Conservation (phyloP, 1,284 basidiomycete species). For the Ganoderma sinense region DNA sequence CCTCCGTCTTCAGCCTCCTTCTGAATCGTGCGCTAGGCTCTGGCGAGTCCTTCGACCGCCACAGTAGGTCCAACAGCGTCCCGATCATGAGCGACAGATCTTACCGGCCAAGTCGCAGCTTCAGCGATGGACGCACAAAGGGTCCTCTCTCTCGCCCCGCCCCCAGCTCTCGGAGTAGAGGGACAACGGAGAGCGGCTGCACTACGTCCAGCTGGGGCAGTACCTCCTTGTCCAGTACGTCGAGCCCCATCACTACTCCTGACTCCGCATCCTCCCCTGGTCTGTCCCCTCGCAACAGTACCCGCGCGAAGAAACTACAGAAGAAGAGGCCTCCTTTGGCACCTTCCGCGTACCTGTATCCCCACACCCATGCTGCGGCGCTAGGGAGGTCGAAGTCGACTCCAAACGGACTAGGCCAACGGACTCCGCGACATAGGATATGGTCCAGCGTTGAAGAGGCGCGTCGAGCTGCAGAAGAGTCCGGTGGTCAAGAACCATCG, state of each 20-base stretch:
- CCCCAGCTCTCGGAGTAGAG: slow-evolving; percentile 25
- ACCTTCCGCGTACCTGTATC: slow-evolving; percentile 28
- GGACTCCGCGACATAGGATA: slow-evolving; percentile 20
- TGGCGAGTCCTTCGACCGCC: slow-evolving; percentile 14
- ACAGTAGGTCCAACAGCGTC: slow-evolving; percentile 20
- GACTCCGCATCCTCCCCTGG: slow-evolving; percentile 27
- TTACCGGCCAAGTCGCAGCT: slow-evolving; percentile 29
- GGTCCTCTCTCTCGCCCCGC: slow-evolving; percentile 14
- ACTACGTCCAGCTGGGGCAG: slow-evolving; percentile 24
- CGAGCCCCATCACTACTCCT: slow-evolving; percentile 34
- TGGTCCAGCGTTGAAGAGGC: slow-evolving; percentile 31
- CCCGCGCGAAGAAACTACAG: slow-evolving; percentile 32
- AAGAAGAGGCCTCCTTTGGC: slow-evolving; percentile 32
- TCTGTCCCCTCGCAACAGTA: slow-evolving; percentile 25
- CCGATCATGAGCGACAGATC: slow-evolving; percentile 25
- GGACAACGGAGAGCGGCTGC: slow-evolving; percentile 25
- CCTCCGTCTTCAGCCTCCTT: slow-evolving; percentile 23
- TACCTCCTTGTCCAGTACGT: slow-evolving; percentile 25
- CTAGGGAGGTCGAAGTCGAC: slow-evolving; percentile 31
- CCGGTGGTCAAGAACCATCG: slow-evolving; percentile 19
- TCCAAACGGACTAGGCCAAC: slow-evolving; percentile 27
- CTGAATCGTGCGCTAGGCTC: slow-evolving; percentile 25
- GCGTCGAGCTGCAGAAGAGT: slow-evolving; percentile 21
- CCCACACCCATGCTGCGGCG: slow-evolving; percentile 15
- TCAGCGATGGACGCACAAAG: slow-evolving; percentile 26